Evolutionary conservation across 495 filamentous ascomycete species (phyloP), one percentile per base, ranked within the genome.

Genomic region (Aspergillus haitiensis): DNA sequence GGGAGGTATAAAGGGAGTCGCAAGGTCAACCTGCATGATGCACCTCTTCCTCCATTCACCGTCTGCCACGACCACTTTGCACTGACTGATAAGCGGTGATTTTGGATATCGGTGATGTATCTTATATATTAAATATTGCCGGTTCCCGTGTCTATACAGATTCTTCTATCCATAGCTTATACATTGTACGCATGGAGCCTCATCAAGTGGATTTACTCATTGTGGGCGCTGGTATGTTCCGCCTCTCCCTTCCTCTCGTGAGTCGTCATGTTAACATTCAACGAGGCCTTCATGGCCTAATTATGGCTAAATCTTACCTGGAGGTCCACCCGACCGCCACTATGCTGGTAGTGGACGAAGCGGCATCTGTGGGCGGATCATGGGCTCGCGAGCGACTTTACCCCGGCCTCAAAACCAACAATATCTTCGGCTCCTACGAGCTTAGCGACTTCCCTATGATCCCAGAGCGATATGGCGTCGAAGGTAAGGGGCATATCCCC

Each of bases 311-410:
- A 58, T 77, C 74, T 0, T 82, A 81, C 58, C 67, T 79, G 9
- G 46, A 70, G 48, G 51, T 78, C 7, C 56, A 68, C 21, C 77
- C 78, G 2, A 46, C 55, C 4, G 64, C 72, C 40, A 64, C 73
- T n/a, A 49, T 84, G 11, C 62, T 76, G 0, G 63, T 83, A 36
- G 62, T 88, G 34, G 82, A 86, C 57, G 60, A 71, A 0, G 65
- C 77, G 7, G 46, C 61, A 9, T 71, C 67, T 0, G 61, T 80
- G 31, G 82, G 82, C 1, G 82, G 82, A 3, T 80, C 78, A 0
- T 85, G 82, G 82, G 71, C 77, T 46, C 65, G 71, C 33, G 67
- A 77, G n/a, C 67, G 78, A 36, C 59, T 83, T 15, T 83, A 85
- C 60, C 75, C 78, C 3, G 77, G 66, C 2, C 67, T 82, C 32